Evolutionary conservation across 2,329 filamentous ascomycete species (phyloP).

Genomic region (Gnomoniopsis sp.): DNA sequence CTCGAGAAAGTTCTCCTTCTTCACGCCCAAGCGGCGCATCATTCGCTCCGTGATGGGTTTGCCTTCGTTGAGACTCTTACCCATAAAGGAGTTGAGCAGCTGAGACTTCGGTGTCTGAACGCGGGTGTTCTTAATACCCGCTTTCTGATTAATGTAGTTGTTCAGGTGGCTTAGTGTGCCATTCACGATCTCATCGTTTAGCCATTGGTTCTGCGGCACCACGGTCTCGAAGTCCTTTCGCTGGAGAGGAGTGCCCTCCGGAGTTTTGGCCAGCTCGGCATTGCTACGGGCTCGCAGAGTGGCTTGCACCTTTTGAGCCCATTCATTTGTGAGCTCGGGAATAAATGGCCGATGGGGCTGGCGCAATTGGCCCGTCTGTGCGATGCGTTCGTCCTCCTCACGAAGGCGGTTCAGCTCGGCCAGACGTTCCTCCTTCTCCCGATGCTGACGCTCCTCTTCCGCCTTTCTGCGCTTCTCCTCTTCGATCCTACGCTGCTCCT

Average conservation of each 20-base stretch:
- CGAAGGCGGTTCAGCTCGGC: constrained; percentile 11
- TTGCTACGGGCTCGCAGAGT: constrained; percentile 33
- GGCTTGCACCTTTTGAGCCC: constrained; percentile 33
- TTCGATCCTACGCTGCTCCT: constrained; percentile 19
- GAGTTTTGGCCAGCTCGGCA: constrained; percentile 40
- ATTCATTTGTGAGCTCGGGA: constrained; percentile 31
- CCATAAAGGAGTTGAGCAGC: constrained; percentile 65
- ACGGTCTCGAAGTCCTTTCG: constrained; percentile 63
- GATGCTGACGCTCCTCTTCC: constrained; percentile 10
- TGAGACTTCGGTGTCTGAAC: constrained; percentile 55
- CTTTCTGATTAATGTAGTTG: constrained; percentile 52
- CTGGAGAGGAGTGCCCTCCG: constrained; percentile 48
- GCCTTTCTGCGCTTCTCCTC: constrained; percentile 21
- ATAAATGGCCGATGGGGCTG: constrained; percentile 25
- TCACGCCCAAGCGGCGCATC: constrained; percentile 54
- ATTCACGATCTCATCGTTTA: constrained; percentile 76
- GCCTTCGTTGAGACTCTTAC: constrained; percentile 48
- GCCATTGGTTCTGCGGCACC: constrained; percentile 56
- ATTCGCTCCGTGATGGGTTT: constrained; percentile 48
- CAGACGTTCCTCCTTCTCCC: constrained; percentile 22
- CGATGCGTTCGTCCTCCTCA: constrained; percentile 19
- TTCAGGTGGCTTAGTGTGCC: constrained; percentile 61
- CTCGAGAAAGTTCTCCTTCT: constrained; percentile 59
- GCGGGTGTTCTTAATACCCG: constrained; percentile 47
- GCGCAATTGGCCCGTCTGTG: constrained; percentile 24